These are phyloP conservation scores for Saccharomycopsis capsularis DNA, from an alignment of 805 yeast species.

Conservation along the genomic window DNA sequence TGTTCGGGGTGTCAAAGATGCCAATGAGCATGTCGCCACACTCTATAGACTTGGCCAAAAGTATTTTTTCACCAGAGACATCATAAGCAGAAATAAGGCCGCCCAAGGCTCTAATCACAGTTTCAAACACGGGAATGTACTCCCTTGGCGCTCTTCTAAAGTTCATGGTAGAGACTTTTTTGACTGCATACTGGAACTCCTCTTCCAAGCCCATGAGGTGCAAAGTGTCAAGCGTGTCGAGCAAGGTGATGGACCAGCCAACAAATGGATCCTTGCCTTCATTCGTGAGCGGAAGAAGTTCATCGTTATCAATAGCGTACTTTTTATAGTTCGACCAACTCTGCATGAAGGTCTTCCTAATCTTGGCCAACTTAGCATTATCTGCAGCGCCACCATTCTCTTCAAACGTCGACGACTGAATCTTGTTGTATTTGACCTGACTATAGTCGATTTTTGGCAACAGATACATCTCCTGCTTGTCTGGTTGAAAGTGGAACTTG, in stretches of 20 bases:
- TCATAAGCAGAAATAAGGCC: conserved; percentile 50
- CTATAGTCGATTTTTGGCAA: conserved; percentile 15
- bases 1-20: conserved; percentile 53
- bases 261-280: conserved; percentile 34
- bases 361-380: conserved; percentile 26
- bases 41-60: conserved; percentile 36
- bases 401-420: conserved; percentile 28
- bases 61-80: conserved; percentile 32
- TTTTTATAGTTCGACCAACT: conserved; percentile 41
- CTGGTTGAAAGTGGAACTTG: conserved; percentile 9
- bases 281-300: conserved; percentile 34
- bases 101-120: conserved; percentile 45
- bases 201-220: conserved; percentile 37
- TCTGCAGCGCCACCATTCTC: conserved; percentile 27
- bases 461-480: background rate
- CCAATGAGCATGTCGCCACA: conserved; percentile 44
- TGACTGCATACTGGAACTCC: conserved; percentile 35
- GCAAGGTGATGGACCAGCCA: conserved; percentile 45
- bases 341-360: conserved; percentile 33
- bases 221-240: conserved; percentile 49
- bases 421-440: conserved; percentile 23
- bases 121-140: conserved; percentile 44
- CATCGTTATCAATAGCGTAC: conserved; percentile 42
- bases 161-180: conserved; percentile 32
- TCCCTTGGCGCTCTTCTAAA: conserved; percentile 34